Evolutionary conservation across 768 basidiomycete species (phyloP).

Genomic region (Serendipita vermifera): DNA sequence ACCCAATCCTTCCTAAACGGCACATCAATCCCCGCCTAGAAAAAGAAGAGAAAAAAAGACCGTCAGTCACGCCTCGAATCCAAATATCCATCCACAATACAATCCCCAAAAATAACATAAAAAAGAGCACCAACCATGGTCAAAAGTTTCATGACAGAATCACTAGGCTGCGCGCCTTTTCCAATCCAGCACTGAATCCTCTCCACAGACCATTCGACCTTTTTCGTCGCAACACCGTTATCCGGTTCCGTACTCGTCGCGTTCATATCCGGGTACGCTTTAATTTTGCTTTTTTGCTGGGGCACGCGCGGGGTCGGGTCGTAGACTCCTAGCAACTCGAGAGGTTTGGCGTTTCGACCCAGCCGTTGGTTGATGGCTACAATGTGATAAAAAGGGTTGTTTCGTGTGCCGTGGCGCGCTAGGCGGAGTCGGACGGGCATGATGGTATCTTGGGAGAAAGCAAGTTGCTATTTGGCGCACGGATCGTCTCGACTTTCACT

Average conservation of each 20-base stretch:
- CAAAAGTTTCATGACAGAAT: slow-evolving; percentile 61
- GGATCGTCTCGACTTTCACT: too few relatives aligned
- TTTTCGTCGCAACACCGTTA: slow-evolving; percentile 34
- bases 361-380: slow-evolving; percentile 66
- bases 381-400: slow-evolving; percentile 68
- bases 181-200: slow-evolving; percentile 83
- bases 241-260: not conserved
- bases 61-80: not conserved
- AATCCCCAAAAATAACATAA: too few relatives aligned
- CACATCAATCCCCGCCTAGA: not conserved
- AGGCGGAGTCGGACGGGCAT: slow-evolving; percentile 84
- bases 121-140: slow-evolving; percentile 49
- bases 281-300: slow-evolving; percentile 34
- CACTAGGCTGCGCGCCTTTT: slow-evolving; percentile 71
- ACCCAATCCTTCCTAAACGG: not conserved
- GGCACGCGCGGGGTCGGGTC: slow-evolving; percentile 41
- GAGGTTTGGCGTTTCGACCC: slow-evolving; percentile 70
- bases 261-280: slow-evolving; percentile 10
- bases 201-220: slow-evolving; percentile 79
- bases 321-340: slow-evolving; percentile 78
- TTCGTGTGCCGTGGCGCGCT: slow-evolving; percentile 63
- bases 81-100: too few relatives aligned
- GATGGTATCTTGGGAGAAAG: too few relatives aligned
- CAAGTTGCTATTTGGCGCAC: too few relatives aligned
- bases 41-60: not conserved